Evolutionary conservation across 495 filamentous ascomycete species (phyloP).

Genomic region (Penicillium crystallinum): DNA sequence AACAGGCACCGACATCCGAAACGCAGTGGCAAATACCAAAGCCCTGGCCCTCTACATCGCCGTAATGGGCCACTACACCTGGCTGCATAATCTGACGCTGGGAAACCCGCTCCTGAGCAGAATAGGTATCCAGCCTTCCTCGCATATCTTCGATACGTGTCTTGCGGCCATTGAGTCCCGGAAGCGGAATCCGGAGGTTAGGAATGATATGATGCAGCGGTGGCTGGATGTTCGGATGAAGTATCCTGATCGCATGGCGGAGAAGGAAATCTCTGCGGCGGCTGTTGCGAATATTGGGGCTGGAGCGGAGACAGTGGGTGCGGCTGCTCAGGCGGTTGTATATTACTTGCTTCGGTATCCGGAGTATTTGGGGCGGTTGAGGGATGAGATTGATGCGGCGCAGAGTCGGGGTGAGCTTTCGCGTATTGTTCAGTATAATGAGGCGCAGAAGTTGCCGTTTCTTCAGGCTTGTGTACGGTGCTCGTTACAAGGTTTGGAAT

Average conservation of each 20-base stretch:
- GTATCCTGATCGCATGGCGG: constrained; percentile 36
- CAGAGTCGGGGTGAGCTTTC: constrained; percentile 21
- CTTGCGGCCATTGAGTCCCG: constrained; percentile 35
- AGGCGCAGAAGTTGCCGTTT: constrained; percentile 29
- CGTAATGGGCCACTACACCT: constrained; percentile 35
- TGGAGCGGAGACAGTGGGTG: constrained; percentile 41
- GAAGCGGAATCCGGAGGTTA: constrained; percentile 27
- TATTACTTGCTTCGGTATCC: constrained; percentile 31
- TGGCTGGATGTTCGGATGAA: constrained; percentile 36
- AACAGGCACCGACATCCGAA: constrained; percentile 34
- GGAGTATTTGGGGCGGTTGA: constrained; percentile 20
- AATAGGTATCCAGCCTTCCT: constrained; percentile 34
- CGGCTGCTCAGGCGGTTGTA: constrained; percentile 35
- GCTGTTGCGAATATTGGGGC: constrained; percentile 39
- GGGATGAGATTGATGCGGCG: constrained; percentile 35
- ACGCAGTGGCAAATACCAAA: constrained; percentile 38
- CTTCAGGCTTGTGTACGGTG: constrained; percentile 34
- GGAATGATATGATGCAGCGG: constrained; percentile 42
- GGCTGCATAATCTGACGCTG: constrained; percentile 34
- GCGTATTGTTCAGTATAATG: constrained; percentile 17
- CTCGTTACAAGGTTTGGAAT: neutral
- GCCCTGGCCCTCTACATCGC: constrained; percentile 31
- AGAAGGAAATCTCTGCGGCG: constrained; percentile 34
- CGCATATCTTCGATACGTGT: constrained; percentile 40
- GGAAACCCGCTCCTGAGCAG: constrained; percentile 39